These are phyloP conservation scores for Citrus mangshanensis DNA, from an alignment of 345 rosid genomes.

Conservation along the genomic window DNA sequence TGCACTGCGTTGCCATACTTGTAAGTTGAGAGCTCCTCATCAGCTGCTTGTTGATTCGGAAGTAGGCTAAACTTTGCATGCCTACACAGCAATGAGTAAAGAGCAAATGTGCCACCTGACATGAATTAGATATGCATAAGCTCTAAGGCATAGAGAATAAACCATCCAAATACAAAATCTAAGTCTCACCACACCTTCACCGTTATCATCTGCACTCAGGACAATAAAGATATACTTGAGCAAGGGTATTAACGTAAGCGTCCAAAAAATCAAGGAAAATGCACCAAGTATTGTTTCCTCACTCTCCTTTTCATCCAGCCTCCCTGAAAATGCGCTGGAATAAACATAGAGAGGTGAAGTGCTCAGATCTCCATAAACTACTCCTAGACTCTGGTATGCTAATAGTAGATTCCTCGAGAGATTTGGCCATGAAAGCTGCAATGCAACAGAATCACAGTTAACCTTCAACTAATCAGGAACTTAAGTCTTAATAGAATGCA, in stretches of 20 bases:
- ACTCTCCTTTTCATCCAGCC: constrained; percentile 43
- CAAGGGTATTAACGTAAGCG: constrained; percentile 72
- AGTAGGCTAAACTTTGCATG: constrained; percentile 85
- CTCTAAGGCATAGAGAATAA: neutral
- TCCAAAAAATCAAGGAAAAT: constrained; percentile 91
- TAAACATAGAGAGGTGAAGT: constrained; percentile 92
- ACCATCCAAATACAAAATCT: neutral
- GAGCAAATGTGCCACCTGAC: constrained; percentile 89
- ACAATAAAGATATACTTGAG: constrained; percentile 62
- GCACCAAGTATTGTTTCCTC: constrained; percentile 78
- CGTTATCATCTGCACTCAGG: constrained; percentile 75
- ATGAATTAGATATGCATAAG: constrained; percentile 22
- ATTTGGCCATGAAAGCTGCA: constrained; percentile 71
- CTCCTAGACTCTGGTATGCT: constrained; percentile 92
- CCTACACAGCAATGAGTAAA: constrained; percentile 84
- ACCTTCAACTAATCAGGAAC: neutral
- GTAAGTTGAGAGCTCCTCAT: constrained; percentile 88
- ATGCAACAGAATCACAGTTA: constrained; percentile 16
- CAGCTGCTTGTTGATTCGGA: constrained; percentile 96
- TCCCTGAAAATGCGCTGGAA: constrained; percentile 53
- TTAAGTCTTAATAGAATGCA: neutral
- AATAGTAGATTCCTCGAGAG: constrained; percentile 61
- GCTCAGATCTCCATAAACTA: constrained; percentile 81
- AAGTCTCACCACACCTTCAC: constrained; percentile 59
- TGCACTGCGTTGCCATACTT: constrained; percentile 55